phyloP scores from a whole-genome alignment of 2,329 filamentous ascomycete species.

The Penicillium verrucosum region DNA sequence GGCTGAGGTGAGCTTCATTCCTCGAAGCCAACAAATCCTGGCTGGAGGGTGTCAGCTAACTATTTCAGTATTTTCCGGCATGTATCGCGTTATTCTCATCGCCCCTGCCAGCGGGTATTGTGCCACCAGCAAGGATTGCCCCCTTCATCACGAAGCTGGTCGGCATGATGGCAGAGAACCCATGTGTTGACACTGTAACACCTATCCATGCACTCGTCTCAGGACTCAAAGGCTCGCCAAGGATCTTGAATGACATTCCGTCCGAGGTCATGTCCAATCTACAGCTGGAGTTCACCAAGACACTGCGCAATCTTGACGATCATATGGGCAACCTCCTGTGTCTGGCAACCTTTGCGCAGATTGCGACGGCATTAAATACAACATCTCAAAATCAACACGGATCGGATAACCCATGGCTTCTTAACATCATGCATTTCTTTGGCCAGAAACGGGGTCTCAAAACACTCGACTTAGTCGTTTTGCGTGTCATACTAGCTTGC shows the following conservation, averaged over 20 bases:
- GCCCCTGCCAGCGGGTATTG: constrained; percentile 29
- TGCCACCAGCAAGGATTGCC: constrained; percentile 34
- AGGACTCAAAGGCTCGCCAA: constrained; percentile 28
- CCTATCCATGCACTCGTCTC: constrained; percentile 36
- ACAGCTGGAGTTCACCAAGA: constrained; percentile 38
- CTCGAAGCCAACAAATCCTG: not conserved
- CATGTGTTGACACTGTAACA: constrained; percentile 32
- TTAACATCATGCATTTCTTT: constrained; percentile 40
- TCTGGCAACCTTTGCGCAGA: constrained; percentile 39
- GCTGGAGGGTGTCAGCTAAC: not conserved
- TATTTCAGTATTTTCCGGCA: constrained; percentile 27
- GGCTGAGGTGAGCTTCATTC: constrained; percentile 27
- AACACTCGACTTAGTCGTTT: constrained; percentile 41
- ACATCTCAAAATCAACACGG: constrained; percentile 11
- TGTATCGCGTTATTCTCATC: constrained; percentile 37
- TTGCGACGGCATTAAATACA: constrained; percentile 23
- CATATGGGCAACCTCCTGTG: constrained; percentile 42
- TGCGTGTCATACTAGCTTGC: constrained; percentile 40
- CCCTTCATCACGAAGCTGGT: constrained; percentile 34
- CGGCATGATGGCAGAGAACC: constrained; percentile 26
- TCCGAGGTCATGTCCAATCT: constrained; percentile 35
- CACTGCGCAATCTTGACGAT: constrained; percentile 39
- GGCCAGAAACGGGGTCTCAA: constrained; percentile 39
- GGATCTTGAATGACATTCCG: constrained; percentile 30
- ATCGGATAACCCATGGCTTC: constrained; percentile 30